These are phyloP conservation scores for Populus davidiana DNA, from an alignment of 345 rosid genomes.

Conservation along the genomic window DNA sequence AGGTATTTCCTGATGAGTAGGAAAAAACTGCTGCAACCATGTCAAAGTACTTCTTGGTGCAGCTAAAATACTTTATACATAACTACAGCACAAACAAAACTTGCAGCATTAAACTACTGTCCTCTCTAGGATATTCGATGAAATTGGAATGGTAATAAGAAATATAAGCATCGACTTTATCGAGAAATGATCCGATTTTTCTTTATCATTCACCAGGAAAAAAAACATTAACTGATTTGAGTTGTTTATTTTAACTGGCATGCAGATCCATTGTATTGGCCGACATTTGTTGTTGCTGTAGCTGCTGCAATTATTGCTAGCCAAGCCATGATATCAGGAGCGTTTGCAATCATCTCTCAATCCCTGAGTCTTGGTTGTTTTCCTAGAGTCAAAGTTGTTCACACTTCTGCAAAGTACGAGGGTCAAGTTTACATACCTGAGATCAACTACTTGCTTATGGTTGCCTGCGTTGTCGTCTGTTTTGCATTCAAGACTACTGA, in stretches of 20 bases:
- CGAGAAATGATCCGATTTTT: no score
- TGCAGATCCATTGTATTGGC: slow-evolving; percentile 2
- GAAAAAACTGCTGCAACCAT: no score
- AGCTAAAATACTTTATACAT: no score
- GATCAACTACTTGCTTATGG: slow-evolving; percentile 41
- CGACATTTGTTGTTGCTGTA: background rate
- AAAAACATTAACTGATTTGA: background rate
- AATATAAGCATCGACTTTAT: no score
- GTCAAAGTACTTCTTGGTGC: background rate
- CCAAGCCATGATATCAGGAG: slow-evolving; percentile 3
- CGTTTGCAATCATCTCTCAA: background rate
- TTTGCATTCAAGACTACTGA: slow-evolving; percentile 36
- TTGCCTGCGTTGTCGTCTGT: slow-evolving; percentile 40
- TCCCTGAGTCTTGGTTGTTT: background rate
- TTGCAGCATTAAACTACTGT: no score
- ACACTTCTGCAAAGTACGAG: slow-evolving; percentile 37
- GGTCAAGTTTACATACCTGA: slow-evolving; percentile 56
- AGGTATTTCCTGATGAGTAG: background rate
- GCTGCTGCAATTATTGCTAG: slow-evolving; percentile 2
- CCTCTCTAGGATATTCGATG: no score
- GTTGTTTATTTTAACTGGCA: background rate
- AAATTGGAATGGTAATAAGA: no score
- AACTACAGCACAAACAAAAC: no score
- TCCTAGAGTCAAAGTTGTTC: slow-evolving; percentile 40
- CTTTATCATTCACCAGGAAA: no score